These are phyloP conservation scores for Fusarium mundagurra DNA, from an alignment of 2,329 filamentous ascomycete genomes.

Conservation along the genomic window DNA sequence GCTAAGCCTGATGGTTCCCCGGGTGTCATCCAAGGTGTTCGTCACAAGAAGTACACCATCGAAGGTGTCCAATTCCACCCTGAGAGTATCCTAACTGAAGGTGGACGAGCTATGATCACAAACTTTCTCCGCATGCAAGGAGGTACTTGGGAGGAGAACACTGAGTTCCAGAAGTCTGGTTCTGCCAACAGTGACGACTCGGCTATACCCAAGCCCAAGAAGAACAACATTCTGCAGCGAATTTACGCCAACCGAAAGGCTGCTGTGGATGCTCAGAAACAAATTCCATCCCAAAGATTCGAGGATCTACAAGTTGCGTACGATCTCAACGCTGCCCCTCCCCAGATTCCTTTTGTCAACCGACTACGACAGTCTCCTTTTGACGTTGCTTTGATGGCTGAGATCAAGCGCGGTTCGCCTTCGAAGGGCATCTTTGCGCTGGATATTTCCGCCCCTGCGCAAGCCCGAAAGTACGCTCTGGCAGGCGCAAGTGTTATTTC, in stretches of 20 bases:
- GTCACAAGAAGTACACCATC: conserved; percentile 90
- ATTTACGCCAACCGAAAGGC: conserved; percentile 87
- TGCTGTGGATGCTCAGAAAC: conserved; percentile 81
- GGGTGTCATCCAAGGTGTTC: conserved; percentile 94
- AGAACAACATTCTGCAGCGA: conserved; percentile 86
- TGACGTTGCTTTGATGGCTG: conserved; percentile 92
- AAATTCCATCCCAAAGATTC: conserved; percentile 84
- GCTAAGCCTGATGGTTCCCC: conserved; percentile 78
- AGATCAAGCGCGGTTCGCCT: conserved; percentile 96
- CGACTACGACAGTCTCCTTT: conserved; percentile 85
- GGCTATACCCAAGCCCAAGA: conserved; percentile 58
- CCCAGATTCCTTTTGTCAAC: conserved; percentile 81
- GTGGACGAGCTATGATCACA: conserved; percentile 87
- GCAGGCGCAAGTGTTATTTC: conserved; percentile 97
- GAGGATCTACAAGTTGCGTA: conserved; percentile 88
- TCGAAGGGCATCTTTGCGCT: conserved; percentile 95
- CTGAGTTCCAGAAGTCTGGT: conserved; percentile 60
- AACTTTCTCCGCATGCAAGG: conserved; percentile 91
- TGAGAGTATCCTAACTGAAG: conserved; percentile 92
- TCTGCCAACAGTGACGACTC: conserved; percentile 42
- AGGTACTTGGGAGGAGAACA: conserved; percentile 90
- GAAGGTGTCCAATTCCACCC: conserved; percentile 98
- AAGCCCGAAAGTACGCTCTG: conserved; percentile 90
- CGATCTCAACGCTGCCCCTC: conserved; percentile 83
- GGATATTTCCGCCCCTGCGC: conserved; percentile 85